Evolutionary conservation across 352 stramenopile genomes (phyloP).

Genomic region (Pythium brassicae): DNA sequence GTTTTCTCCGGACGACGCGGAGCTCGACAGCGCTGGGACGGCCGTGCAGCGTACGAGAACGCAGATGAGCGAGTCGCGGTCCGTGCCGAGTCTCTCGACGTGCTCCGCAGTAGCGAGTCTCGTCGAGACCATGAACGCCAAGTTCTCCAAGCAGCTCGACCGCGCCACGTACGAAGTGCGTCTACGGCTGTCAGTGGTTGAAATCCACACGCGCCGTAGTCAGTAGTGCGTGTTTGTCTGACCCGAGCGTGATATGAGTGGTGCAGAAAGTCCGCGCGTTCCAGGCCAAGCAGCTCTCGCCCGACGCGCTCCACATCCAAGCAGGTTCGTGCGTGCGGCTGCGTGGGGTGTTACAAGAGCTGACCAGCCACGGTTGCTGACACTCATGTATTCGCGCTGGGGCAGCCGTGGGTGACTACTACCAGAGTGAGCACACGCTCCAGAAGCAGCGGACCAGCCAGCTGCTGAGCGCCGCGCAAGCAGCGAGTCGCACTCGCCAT

Average conservation of each 20-base stretch:
- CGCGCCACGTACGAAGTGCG: conserved; percentile 30
- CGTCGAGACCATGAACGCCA: conserved; percentile 23
- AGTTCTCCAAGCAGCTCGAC: conserved; percentile 37
- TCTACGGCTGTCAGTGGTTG: not conserved
- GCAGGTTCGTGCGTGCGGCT: conserved; percentile 17
- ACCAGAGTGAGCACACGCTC: conserved; percentile 28
- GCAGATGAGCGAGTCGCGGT: conserved; percentile 7
- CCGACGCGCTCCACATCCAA: conserved; percentile 33
- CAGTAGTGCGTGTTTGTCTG: no score
- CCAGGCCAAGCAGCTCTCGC: conserved; percentile 27
- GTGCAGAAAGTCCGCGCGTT: conserved; percentile 38
- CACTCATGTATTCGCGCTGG: not conserved
- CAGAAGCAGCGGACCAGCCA: conserved; percentile 30
- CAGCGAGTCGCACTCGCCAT: not conserved
- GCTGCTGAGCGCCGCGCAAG: conserved; percentile 14
- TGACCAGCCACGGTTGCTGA: not conserved
- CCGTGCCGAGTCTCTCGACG: conserved; percentile 13
- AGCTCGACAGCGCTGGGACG: not conserved
- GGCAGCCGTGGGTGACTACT: conserved; percentile 34
- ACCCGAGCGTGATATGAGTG: no score
- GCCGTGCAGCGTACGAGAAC: no score
- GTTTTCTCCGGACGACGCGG: not conserved
- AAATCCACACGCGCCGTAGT: no score
- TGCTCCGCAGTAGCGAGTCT: conserved; percentile 19
- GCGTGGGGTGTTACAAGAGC: no score